These are phyloP conservation scores for Pichia phayaonensis DNA, from an alignment of 805 yeast species.

Conservation along the genomic window DNA sequence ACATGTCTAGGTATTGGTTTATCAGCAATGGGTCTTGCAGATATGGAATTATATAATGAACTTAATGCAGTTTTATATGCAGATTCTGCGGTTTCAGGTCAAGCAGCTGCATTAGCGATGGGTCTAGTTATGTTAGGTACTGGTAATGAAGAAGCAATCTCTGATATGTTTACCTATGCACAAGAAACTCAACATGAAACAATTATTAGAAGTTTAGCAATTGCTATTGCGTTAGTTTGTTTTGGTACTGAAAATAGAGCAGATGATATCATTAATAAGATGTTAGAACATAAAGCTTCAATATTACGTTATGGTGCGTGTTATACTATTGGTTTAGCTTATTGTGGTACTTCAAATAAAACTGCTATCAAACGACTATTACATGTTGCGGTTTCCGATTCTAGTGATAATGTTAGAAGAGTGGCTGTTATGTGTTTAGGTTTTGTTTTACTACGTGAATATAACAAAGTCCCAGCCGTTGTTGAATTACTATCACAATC, in stretches of 20 bases:
- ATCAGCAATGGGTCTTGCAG: conserved; percentile 90
- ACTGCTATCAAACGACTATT: conserved; percentile 76
- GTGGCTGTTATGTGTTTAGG: conserved; percentile 92
- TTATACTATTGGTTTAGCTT: conserved; percentile 88
- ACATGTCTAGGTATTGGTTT: conserved; percentile 94
- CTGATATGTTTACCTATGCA: conserved; percentile 85
- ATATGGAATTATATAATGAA: conserved; percentile 67
- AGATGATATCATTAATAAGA: conserved; percentile 53
- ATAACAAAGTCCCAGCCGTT: conserved; percentile 89
- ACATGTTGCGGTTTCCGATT: conserved; percentile 94
- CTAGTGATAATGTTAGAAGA: conserved; percentile 92
- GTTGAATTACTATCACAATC: conserved; percentile 89
- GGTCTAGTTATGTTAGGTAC: conserved; percentile 94
- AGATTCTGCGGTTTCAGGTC: conserved; percentile 91
- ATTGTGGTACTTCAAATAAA: conserved; percentile 93
- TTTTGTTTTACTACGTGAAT: conserved; percentile 82
- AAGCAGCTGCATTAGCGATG: conserved; percentile 94
- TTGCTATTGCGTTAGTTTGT: conserved; percentile 80
- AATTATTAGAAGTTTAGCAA: conserved; percentile 85
- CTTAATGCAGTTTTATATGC: conserved; percentile 76
- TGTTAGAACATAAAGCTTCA: conserved; percentile 70
- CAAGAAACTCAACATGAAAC: conserved; percentile 95
- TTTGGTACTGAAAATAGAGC: conserved; percentile 84
- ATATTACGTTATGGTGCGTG: conserved; percentile 94
- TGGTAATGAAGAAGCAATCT: conserved; percentile 56